These are phyloP conservation scores for Alloascoidea hylecoeti DNA, from an alignment of 805 yeast species.

Conservation along the genomic window DNA sequence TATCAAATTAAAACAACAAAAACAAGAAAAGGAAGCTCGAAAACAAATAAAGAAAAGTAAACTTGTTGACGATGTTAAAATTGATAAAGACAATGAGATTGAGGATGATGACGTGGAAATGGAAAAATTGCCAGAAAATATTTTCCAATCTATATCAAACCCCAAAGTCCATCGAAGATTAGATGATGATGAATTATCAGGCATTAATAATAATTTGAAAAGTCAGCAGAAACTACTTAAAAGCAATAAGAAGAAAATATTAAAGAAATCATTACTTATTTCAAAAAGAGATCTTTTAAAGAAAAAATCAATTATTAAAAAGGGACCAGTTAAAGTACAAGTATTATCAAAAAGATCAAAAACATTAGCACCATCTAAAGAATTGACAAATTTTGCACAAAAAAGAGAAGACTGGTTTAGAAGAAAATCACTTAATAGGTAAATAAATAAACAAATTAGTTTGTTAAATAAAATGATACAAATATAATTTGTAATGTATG, in stretches of 20 bases:
- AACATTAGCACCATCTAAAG: constrained; percentile 14
- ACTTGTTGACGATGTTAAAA: no score
- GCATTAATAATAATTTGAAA: not conserved
- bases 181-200: not conserved
- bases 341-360: constrained; percentile 9
- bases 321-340: constrained; percentile 14
- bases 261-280: not conserved
- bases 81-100: constrained; percentile 4
- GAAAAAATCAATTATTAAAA: constrained; percentile 6
- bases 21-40: constrained; percentile 6
- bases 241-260: not conserved
- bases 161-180: not conserved
- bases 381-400: constrained; percentile 2
- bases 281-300: constrained; percentile 3
- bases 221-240: not conserved
- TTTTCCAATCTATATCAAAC: constrained; percentile 9
- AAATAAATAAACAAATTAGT: not conserved
- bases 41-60: no score
- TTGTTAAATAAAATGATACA: not conserved
- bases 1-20: constrained; percentile 11
- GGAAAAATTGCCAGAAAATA: constrained; percentile 10
- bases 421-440: not conserved
- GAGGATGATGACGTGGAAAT: no score
- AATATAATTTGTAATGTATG: not conserved
- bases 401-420: not conserved